Percentiles rank a stretch among this genome's conserved stretches.
These are phyloP conservation scores for Knoxia roxburghii DNA, from an alignment of 257 asterid species.

Conservation along the genomic window DNA sequence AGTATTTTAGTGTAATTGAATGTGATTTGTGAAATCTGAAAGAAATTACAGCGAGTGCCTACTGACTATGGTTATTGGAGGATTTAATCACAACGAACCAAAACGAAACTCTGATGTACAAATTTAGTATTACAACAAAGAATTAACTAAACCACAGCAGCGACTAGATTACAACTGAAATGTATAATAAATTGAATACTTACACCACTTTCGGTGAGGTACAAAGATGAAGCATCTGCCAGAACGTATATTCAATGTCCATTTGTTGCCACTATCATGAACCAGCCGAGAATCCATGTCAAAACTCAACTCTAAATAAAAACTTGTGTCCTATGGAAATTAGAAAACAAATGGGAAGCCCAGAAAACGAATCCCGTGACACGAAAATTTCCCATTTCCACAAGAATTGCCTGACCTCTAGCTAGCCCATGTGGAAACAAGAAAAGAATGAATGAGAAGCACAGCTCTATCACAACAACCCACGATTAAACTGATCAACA, in stretches of 20 bases:
- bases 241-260: slow-evolving; percentile 96
- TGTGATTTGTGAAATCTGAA: neutral
- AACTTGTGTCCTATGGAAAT: neutral
- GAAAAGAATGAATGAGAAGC: neutral
- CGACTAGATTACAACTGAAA: neutral
- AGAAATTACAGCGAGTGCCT: neutral
- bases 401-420: neutral
- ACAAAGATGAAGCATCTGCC: slow-evolving; percentile 99
- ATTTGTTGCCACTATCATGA: slow-evolving; percentile 91
- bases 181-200: slow-evolving; percentile 29
- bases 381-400: neutral
- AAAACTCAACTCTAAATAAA: neutral
- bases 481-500: neutral
- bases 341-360: neutral
- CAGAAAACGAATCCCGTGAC: neutral
- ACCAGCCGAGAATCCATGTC: neutral
- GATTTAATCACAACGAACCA: neutral
- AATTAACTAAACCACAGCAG: neutral
- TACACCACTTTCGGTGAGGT: slow-evolving; percentile 98
- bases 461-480: neutral
- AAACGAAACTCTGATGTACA: neutral
- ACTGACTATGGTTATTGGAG: neutral
- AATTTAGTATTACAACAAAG: neutral
- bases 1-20: neutral
- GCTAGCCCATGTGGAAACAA: neutral